Evolutionary conservation across 78 protist species (phyloP).

Genomic region (Chrysochromulina parva): DNA sequence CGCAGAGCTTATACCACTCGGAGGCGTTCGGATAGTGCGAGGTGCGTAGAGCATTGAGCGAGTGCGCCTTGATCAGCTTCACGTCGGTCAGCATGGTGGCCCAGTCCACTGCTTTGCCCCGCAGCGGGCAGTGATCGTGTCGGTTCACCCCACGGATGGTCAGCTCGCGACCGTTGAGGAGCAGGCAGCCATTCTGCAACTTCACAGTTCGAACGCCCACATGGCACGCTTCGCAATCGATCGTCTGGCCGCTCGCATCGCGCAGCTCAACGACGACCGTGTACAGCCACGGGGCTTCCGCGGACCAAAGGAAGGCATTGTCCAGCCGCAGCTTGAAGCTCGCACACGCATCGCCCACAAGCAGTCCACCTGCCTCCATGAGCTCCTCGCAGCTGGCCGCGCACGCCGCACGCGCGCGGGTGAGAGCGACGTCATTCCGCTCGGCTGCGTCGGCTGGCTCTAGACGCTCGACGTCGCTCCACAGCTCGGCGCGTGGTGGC

Average conservation of each 20-base stretch:
- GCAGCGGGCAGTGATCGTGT: constrained; percentile 40
- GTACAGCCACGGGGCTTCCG: constrained; percentile 36
- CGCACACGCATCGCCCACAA: too few species aligned
- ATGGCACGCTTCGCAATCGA: neutral
- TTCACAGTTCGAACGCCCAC: neutral
- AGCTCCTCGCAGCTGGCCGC: too few species aligned
- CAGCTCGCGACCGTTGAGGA: constrained; percentile 13
- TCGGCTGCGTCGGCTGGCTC: too few species aligned
- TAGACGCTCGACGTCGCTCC: too few species aligned
- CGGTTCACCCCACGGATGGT: constrained; percentile 43
- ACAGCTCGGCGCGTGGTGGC: too few species aligned
- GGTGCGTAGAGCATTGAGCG: constrained; percentile 49
- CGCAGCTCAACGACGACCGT: neutral
- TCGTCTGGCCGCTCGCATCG: neutral
- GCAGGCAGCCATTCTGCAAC: neutral
- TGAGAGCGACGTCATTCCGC: too few species aligned
- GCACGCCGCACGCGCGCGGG: too few species aligned
- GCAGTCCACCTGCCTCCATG: too few species aligned
- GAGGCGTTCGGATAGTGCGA: constrained; percentile 26
- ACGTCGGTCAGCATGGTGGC: constrained; percentile 18
- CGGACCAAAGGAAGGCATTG: neutral
- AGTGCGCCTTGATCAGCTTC: constrained; percentile 29
- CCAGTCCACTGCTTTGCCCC: constrained; percentile 26
- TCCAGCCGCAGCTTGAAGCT: neutral
- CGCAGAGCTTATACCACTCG: constrained; percentile 24